These are phyloP conservation scores for Tuber microsphaerosporum DNA, from an alignment of 495 filamentous ascomycete genomes.

Conservation along the genomic window DNA sequence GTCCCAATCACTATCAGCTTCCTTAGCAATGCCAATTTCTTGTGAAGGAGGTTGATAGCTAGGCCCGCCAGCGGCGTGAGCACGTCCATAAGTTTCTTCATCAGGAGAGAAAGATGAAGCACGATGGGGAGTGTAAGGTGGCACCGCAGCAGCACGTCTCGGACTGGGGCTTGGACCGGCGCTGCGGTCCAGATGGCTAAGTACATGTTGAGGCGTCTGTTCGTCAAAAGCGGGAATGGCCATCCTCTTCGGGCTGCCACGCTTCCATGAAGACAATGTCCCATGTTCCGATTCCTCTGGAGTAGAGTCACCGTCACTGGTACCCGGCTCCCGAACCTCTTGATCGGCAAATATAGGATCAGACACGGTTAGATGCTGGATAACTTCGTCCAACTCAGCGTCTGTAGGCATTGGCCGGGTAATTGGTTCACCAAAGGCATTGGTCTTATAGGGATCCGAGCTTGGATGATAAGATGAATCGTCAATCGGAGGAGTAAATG, in stretches of 20 bases:
- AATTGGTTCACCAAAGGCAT: conserved; percentile 14
- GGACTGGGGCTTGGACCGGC: conserved; percentile 38
- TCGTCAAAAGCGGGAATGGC: conserved; percentile 32
- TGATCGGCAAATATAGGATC: conserved; percentile 25
- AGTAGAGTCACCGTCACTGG: conserved; percentile 15
- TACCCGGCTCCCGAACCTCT: conserved; percentile 13
- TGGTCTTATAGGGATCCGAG: conserved; percentile 22
- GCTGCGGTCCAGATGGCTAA: conserved; percentile 29
- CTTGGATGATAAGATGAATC: conserved; percentile 9
- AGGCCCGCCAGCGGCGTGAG: conserved; percentile 21
- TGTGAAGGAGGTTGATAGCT: conserved; percentile 22
- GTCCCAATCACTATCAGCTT: conserved; percentile 71
- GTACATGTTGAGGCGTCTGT: conserved; percentile 29
- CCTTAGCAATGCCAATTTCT: conserved; percentile 23
- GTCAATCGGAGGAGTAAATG: conserved; percentile 22
- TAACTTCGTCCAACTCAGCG: conserved; percentile 40
- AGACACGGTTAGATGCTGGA: conserved; percentile 21
- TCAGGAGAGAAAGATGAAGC: conserved; percentile 39
- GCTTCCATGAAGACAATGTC: conserved; percentile 26
- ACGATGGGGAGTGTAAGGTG: conserved; percentile 18
- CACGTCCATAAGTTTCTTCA: conserved; percentile 22
- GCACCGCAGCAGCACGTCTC: conserved; percentile 10
- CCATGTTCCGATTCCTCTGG: conserved; percentile 22
- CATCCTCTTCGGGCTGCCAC: conserved; percentile 23
- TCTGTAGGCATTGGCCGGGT: conserved; percentile 36